phyloP scores from a whole-genome alignment of 768 basidiomycete genomes.

The Boletus rubropictus region DNA sequence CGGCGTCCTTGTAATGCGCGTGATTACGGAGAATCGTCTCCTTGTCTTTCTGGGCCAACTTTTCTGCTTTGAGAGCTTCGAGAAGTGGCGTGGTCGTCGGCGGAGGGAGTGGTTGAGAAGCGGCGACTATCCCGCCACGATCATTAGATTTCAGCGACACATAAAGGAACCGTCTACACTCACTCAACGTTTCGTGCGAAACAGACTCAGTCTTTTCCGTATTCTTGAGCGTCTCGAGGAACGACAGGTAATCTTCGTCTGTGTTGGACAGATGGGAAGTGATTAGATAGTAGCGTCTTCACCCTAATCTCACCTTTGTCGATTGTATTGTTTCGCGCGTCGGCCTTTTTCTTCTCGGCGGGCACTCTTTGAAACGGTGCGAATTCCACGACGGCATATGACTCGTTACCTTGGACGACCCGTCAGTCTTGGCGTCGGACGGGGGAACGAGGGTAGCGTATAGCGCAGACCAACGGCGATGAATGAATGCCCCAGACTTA shows the following conservation, averaged over 20 bases:
- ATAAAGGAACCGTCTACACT: background rate
- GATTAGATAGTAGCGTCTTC: background rate
- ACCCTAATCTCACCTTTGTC: constrained; percentile 45
- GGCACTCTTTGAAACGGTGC: constrained; percentile 89
- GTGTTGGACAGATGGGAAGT: constrained; percentile 24
- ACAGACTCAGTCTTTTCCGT: constrained; percentile 48
- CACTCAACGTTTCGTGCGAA: constrained; percentile 51
- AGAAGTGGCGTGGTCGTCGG: constrained; percentile 89
- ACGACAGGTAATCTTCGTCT: constrained; percentile 85
- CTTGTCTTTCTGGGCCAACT: constrained; percentile 60
- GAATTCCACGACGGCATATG: constrained; percentile 86
- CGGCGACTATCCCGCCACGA: constrained; percentile 45
- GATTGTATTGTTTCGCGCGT: constrained; percentile 80
- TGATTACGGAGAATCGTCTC: constrained; percentile 68
- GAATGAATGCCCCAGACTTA: constrained; percentile 21
- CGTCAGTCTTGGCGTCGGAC: background rate
- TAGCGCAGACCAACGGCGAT: no score
- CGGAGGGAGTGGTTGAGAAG: constrained; percentile 49
- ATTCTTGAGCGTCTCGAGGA: constrained; percentile 66
- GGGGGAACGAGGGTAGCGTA: background rate
- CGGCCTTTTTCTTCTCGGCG: constrained; percentile 65
- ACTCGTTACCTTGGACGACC: constrained; percentile 65
- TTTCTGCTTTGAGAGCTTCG: constrained; percentile 84
- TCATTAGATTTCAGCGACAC: background rate
- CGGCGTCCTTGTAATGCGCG: constrained; percentile 59